Evolutionary conservation across 805 yeast genomes (phyloP).

Genomic region (Tetrapisispora namnaoensis): DNA sequence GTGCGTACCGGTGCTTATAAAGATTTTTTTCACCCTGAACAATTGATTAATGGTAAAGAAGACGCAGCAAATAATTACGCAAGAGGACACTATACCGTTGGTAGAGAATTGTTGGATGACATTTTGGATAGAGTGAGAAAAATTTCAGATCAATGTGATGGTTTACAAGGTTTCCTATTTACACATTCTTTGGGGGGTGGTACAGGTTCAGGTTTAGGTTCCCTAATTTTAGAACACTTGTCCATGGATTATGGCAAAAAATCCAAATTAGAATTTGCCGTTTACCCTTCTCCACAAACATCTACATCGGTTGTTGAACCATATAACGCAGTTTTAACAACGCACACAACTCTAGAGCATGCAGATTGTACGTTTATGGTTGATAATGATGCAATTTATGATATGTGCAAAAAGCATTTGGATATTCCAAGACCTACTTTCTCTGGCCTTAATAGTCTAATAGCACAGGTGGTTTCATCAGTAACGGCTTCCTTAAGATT

Average conservation of each 20-base stretch:
- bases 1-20: slow-evolving; percentile 90
- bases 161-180: slow-evolving; percentile 93
- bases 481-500: slow-evolving; percentile 98
- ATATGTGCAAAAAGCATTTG: slow-evolving; percentile 92
- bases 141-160: slow-evolving; percentile 94
- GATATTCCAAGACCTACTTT: slow-evolving; percentile 89
- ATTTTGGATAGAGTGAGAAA: slow-evolving; percentile 92
- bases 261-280: slow-evolving; percentile 95
- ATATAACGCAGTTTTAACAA: slow-evolving; percentile 92
- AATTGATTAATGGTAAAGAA: slow-evolving; percentile 92
- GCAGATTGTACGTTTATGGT: slow-evolving; percentile 99
- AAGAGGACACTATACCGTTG: slow-evolving; percentile 97
- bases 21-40: slow-evolving; percentile 95
- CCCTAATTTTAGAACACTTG: slow-evolving; percentile 83
- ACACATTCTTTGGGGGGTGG: slow-evolving; percentile 99
- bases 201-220: slow-evolving; percentile 97
- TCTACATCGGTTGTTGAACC: slow-evolving; percentile 98
- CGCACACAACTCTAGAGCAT: slow-evolving; percentile 95
- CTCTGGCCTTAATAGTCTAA: slow-evolving; percentile 77
- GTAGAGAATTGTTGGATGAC: slow-evolving; percentile 90
- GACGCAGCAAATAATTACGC: slow-evolving; percentile 99
- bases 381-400: slow-evolving; percentile 97
- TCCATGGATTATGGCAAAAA: slow-evolving; percentile 91
- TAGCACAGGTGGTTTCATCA: slow-evolving; percentile 96
- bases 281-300: slow-evolving; percentile 96